Evolutionary conservation across 1,139 yeast species (phyloP).

Genomic region (Magnusiomyces clavatus): DNA sequence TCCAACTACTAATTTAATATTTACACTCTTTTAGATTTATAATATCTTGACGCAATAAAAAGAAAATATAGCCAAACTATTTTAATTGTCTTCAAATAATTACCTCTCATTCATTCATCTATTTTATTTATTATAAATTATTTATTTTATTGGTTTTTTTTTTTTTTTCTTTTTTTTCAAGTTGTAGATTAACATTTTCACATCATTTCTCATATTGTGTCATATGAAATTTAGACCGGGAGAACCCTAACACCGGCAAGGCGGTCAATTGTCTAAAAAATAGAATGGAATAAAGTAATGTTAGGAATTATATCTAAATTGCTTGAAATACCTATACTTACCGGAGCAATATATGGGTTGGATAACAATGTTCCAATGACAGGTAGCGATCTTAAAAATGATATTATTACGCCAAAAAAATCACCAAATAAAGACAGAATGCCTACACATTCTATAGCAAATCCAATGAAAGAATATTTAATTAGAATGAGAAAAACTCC

Average conservation of each 20-base stretch:
- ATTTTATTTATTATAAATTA: neutral
- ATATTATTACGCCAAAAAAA: constrained; percentile 83
- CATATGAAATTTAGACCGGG: constrained; percentile 8
- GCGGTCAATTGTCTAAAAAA: constrained; percentile 10
- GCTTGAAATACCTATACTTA: constrained; percentile 20
- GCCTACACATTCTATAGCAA: constrained; percentile 77
- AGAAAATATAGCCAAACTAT: neutral
- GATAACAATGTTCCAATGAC: constrained; percentile 79
- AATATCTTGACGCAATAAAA: neutral
- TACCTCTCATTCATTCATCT: neutral
- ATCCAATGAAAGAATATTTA: constrained; percentile 78
- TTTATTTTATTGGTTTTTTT: neutral
- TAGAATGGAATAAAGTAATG: neutral
- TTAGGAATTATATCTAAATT: neutral
- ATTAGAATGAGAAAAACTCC: constrained; percentile 72
- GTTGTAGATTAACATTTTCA: neutral
- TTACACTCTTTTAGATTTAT: neutral
- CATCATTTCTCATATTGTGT: neutral
- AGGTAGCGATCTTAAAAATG: constrained; percentile 82
- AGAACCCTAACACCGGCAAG: constrained; percentile 10
- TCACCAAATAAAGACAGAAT: constrained; percentile 86
- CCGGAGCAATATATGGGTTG: constrained; percentile 78
- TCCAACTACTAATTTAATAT: constrained; percentile 53
- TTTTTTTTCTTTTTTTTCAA: neutral
- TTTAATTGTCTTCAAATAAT: neutral